Evolutionary conservation across 2,329 filamentous ascomycete species (phyloP).

Genomic region (Dryadomyces quercivorus): DNA sequence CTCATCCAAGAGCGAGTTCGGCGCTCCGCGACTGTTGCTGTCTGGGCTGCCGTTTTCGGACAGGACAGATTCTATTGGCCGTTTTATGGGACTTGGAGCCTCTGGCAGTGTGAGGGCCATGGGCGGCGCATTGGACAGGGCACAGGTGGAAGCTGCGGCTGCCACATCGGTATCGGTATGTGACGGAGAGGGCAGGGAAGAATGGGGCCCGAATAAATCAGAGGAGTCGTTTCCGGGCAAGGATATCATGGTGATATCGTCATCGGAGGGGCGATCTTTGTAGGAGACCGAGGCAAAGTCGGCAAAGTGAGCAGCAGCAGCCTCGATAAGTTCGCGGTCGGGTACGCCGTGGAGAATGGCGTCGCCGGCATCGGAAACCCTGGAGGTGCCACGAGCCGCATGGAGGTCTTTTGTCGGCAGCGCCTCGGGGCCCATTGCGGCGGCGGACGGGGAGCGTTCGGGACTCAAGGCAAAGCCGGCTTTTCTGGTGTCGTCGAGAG

Average conservation of each 20-base stretch:
- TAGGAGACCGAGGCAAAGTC: slow-evolving; percentile 40
- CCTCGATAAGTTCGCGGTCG: slow-evolving; percentile 27
- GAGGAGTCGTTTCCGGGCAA: slow-evolving; percentile 21
- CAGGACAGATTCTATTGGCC: slow-evolving; percentile 20
- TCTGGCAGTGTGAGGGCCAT: neutral
- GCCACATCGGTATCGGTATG: neutral
- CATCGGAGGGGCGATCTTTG: slow-evolving; percentile 24
- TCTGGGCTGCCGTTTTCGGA: slow-evolving; percentile 34
- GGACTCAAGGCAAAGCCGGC: slow-evolving; percentile 22
- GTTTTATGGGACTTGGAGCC: neutral
- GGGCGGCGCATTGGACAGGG: neutral
- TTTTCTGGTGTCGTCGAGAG: slow-evolving; percentile 18
- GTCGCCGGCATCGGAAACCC: neutral
- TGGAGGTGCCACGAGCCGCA: slow-evolving; percentile 13
- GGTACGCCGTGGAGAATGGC: neutral
- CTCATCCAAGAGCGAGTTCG: slow-evolving; percentile 38
- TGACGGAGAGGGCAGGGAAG: slow-evolving; percentile 6
- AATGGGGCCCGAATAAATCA: slow-evolving; percentile 19
- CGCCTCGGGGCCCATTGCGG: slow-evolving; percentile 17
- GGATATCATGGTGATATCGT: slow-evolving; percentile 25
- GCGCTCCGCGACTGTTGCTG: slow-evolving; percentile 25
- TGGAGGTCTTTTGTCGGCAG: slow-evolving; percentile 8
- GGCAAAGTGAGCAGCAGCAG: slow-evolving; percentile 30
- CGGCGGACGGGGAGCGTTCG: slow-evolving; percentile 19
- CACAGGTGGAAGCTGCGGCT: neutral